Base-by-base conservation (phyloP, 441 rosid species). In the Erysimum cheiri region DNA sequence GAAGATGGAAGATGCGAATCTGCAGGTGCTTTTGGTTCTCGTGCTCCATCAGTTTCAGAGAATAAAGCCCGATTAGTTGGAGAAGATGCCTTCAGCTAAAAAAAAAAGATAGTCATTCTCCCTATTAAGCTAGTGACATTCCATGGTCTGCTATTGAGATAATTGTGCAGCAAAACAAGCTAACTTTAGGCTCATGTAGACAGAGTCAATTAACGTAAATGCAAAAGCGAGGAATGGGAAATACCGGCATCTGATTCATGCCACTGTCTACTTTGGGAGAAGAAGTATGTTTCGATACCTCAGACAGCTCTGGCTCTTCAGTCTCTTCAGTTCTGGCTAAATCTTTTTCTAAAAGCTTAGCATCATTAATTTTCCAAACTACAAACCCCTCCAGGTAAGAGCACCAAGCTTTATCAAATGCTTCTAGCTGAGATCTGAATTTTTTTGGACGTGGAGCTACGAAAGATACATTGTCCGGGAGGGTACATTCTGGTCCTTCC, bases 341-440 rank as follows among this genome's bases (percentile, higher is more conserved):
- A 82, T 92, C 98, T 56, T 84, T 89, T 76, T 87, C 97, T 78
- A 95, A 77, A 28, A 81, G 72, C 81, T 77, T 86, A 13, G 99
- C 98, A 80, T 95, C 99, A 72, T 87, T 89, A 66, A 84, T 87
- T 78, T 95, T 95, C 99, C 99, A 90, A 65, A 77, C 87, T 47
- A 84, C 96, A 86, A 95, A 95, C 71, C 83, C 80, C 76, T 82
- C 81, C 80, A 94, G 69, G 78, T 88, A 94, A 64, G 84, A 79
- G 78, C 93, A 88, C 97, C 97, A 95, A 31, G 86, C 89, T 81
- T 81, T 82, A 80, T 95, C 99, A 80, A 95, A 90, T 43, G 85
- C 82, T 33, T 76, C 82, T 50, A 92, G 85, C 80, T 95, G 98
- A 60, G 92, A 78, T 80, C 91, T 87, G 73, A 90, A 79, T 63